Percentiles rank a stretch among this genome's conserved stretches.
Conservation (phyloP, 78 protist genomes). For the Bodo saltans region DNA sequence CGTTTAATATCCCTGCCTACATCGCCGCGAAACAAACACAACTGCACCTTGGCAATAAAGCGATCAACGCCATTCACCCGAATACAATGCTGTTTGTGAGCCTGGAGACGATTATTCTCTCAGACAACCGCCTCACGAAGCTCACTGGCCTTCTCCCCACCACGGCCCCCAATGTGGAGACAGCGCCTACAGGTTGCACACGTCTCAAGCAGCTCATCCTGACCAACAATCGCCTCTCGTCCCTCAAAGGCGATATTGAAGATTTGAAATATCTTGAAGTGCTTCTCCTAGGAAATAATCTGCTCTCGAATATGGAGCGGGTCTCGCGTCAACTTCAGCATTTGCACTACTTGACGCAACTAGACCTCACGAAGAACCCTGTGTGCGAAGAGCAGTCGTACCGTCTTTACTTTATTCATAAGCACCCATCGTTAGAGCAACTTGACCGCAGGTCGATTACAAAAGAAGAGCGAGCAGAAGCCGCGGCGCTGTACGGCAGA, state of each 20-base stretch:
- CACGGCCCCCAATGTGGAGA: neutral
- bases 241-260: constrained; percentile 5
- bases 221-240: neutral
- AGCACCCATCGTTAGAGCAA: neutral
- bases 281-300: constrained; percentile 4
- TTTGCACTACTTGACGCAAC: neutral
- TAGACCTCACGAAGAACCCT: neutral
- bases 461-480: neutral
- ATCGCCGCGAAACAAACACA: neutral
- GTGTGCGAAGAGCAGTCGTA: constrained; percentile 1
- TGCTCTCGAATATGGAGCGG: constrained; percentile 4
- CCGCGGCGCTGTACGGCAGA: neutral
- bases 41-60: neutral
- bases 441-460: neutral
- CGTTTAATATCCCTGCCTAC: neutral
- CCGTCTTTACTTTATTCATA: neutral
- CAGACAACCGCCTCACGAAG: constrained; percentile 10
- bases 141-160: constrained; percentile 12
- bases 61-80: neutral
- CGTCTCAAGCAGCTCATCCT: constrained; percentile 1
- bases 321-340: neutral
- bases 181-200: neutral
- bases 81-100: neutral
- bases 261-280: constrained; percentile 2
- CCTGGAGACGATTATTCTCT: constrained; percentile 1